Base-by-base conservation (phyloP, 257 asterid genomes). In the Jacaranda copaia region DNA sequence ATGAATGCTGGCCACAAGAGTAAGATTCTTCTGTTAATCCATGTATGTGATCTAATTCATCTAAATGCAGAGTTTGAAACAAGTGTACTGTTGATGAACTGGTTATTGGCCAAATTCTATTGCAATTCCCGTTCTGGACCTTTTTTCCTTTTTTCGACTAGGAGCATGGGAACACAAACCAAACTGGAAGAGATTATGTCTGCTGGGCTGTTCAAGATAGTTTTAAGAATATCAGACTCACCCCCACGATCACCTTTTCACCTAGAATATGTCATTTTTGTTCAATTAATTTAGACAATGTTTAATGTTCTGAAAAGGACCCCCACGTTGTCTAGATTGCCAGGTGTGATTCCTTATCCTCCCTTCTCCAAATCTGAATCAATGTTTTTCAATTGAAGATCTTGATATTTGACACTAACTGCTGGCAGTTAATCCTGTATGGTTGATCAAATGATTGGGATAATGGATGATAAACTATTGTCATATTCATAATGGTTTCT, bases 371-470 rank as follows among this genome's bases (percentile, higher is more conserved):
- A 36, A 53, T 71, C 65, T 73, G 40, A 63, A 61, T 25, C 65
- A 60, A 65, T 18, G 68, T 75, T 58, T 43, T 36, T 65, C n/a
- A 52, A 13, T 76, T 53, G 69, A 55, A 68, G 8, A 68, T 58
- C 39, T 36, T 65, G 69, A 62, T 40, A 8, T 61, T 64, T 16
- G 25, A 63, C 77, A 71, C 74, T 73, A 58, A 64, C 80, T 69
- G 51, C 74, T 85, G 71, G 45, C 78, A 76, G 74, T 71, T 74
- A 60, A 77, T 71, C 62, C 66, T 77, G 64, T 76, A 53, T 69
- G 25, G 77, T 76, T 75, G 70, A 73, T 85, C 53, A 79, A 78
- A 82, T 85, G 83, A 85, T 83, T 85, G 82, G 58, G 52, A 32
- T 40, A 60, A 4, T 75, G 15, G 15, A 13, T 83, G 72, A 80